These are phyloP conservation scores for Ligustrum vulgare DNA, from an alignment of 257 asterid species.

Conservation along the genomic window DNA sequence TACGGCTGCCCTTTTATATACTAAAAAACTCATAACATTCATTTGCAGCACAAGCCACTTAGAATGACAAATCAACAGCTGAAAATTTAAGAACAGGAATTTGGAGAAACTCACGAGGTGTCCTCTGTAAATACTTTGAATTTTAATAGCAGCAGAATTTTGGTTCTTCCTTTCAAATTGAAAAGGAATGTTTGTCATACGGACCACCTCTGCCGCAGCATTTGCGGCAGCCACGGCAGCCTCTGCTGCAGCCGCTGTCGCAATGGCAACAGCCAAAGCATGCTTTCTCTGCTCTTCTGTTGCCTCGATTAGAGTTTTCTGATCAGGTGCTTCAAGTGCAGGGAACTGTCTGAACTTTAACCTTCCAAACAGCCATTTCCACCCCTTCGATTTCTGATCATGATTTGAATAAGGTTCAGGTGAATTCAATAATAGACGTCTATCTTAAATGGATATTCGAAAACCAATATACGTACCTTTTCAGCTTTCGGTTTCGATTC, in stretches of 20 bases:
- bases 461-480: conserved; percentile 38
- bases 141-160: conserved; percentile 47
- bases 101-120: conserved; percentile 62
- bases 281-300: conserved; percentile 68
- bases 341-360: conserved; percentile 49
- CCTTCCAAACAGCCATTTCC: conserved; percentile 60
- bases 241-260: conserved; percentile 88
- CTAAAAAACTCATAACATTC: background rate
- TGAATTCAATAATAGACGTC: background rate
- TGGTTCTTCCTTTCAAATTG: conserved; percentile 28
- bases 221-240: conserved; percentile 91
- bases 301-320: conserved; percentile 49
- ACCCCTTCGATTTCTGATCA: conserved; percentile 53
- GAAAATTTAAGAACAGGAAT: background rate
- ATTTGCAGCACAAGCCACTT: background rate
- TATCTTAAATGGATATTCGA: background rate
- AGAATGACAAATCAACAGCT: background rate
- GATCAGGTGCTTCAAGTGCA: conserved; percentile 50
- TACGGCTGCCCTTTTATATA: too few species aligned
- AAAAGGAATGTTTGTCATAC: conserved; percentile 52
- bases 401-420: background rate
- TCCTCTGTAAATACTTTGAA: conserved; percentile 70
- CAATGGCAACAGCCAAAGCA: conserved; percentile 70
- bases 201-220: conserved; percentile 89
- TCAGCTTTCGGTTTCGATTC: conserved; percentile 55